Evolutionary conservation across 345 rosid species (phyloP).

Genomic region (Rhodomyrtus tomentosa): DNA sequence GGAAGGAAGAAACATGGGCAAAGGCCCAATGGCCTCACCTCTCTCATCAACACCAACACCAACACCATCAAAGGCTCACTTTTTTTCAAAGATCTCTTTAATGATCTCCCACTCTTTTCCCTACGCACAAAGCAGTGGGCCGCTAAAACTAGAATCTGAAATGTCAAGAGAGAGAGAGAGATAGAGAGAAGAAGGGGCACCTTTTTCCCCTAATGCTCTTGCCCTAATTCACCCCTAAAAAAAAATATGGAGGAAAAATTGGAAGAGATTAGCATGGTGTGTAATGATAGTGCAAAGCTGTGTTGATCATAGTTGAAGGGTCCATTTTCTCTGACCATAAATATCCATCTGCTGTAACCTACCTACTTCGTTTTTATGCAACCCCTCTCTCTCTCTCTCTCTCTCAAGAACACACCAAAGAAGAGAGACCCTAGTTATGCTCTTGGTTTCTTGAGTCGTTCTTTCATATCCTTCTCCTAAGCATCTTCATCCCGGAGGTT

Average conservation of each 20-base stretch:
- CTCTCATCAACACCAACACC: no score
- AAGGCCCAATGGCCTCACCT: not conserved
- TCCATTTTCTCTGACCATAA: constrained; percentile 26
- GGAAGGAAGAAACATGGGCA: not conserved
- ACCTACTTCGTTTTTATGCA: constrained; percentile 38
- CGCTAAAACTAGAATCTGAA: constrained; percentile 10
- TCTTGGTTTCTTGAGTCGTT: not conserved
- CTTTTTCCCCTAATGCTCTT: not conserved
- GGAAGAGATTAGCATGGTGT: not conserved
- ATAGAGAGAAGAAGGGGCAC: not conserved
- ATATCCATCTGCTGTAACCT: constrained; percentile 18
- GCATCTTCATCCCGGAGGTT: not conserved
- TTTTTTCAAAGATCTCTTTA: constrained; percentile 7
- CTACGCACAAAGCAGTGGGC: constrained; percentile 20
- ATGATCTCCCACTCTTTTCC: constrained; percentile 14
- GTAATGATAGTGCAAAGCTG: not conserved
- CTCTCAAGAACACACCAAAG: not conserved
- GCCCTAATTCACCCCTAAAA: not conserved
- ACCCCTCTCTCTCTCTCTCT: not conserved
- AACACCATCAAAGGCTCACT: constrained; percentile 14
- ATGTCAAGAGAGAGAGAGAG: not conserved
- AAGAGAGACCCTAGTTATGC: not conserved
- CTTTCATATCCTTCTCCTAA: not conserved
- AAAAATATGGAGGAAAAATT: not conserved
- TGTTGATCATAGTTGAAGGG: constrained; percentile 20